Base-by-base conservation (phyloP, 2,329 filamentous ascomycete genomes). In the Pseudopithomyces maydicus region DNA sequence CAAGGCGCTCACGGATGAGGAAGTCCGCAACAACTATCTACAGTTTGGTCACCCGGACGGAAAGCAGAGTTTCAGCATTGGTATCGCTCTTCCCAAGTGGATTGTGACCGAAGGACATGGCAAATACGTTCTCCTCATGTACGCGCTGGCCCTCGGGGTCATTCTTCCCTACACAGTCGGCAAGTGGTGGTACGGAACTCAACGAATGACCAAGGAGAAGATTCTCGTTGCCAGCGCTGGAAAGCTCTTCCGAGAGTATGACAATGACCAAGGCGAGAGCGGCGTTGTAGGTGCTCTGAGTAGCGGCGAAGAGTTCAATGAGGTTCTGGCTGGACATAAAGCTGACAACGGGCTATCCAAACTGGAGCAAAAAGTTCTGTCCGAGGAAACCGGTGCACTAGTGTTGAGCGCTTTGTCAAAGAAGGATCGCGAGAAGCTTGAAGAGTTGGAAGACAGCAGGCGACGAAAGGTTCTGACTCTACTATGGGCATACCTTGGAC, bases 181-280 rank as follows among this genome's bases (percentile, higher is more conserved):
- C 46, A 92, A 90, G 57, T 99, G 95, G 95, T 99, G 95, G 95
- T 99, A 99, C 74, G 95, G 96, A 58, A 96, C 92, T 33, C 94
- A 97, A 77, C 87, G 89, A 68, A 87, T 91, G 77, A 98, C 95
- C 36, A 96, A 94, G 79, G 96, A 99, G 77, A 92, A 91, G 66
- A 90, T 98, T 23, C 83, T 97, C 54, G 89, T 97, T 74, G 91
- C 95, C 73, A 97, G 91, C 77, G 93, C 96, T 66, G 96, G 96
- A 76, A 93, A 92, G 64, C 85, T 99, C 56, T 98, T 99, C 84
- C 89, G 88, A 67, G 92, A 97, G 72, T 99, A 96, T 78, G 88
- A 91, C 63, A 93, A 97, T 53, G 85, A 87, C 61, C 90, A 95
- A 62, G 87, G 91, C 61, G 89, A 91, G 68, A 90, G 89, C 42